Conservation (phyloP, 2,329 filamentous ascomycete species). For the Botrytis elliptica region DNA sequence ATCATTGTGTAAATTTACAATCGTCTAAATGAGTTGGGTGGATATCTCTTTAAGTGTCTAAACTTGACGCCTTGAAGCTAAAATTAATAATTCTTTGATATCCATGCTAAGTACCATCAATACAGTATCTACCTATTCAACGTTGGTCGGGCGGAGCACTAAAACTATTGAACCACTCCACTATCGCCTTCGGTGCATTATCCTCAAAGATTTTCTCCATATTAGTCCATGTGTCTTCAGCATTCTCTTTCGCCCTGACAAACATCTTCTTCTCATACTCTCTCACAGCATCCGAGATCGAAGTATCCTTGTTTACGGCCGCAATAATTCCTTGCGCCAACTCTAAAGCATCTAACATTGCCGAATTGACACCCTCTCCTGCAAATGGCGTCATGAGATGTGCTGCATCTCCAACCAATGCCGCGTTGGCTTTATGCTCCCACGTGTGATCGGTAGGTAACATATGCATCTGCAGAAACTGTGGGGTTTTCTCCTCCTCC, state of each 20-base stretch:
- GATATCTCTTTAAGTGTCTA: too few species aligned
- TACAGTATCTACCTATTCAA: too few species aligned
- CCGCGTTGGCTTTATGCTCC: conserved; percentile 40
- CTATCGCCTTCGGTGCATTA: conserved; percentile 4
- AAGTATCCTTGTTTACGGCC: not conserved
- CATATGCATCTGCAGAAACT: conserved; percentile 21
- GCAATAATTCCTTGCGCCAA: conserved; percentile 27
- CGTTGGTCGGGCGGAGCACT: not conserved
- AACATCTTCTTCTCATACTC: conserved; percentile 33
- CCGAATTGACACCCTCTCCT: conserved; percentile 45
- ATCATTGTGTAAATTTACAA: too few species aligned
- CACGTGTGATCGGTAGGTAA: conserved; percentile 25
- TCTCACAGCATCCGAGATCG: conserved; percentile 27
- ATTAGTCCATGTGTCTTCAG: conserved; percentile 21
- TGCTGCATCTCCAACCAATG: conserved; percentile 51
- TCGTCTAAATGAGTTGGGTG: too few species aligned
- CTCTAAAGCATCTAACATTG: conserved; percentile 43
- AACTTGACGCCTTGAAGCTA: too few species aligned
- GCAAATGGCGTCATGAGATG: conserved; percentile 49
- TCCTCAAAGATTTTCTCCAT: conserved; percentile 24
- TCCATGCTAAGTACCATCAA: too few species aligned
- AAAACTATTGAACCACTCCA: conserved; percentile 11
- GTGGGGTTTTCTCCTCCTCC: conserved; percentile 7
- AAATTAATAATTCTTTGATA: too few species aligned
- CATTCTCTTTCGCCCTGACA: conserved; percentile 20